Base-by-base conservation (phyloP, 192 early-diverging fungal species). In the Paraglomus occultum region DNA sequence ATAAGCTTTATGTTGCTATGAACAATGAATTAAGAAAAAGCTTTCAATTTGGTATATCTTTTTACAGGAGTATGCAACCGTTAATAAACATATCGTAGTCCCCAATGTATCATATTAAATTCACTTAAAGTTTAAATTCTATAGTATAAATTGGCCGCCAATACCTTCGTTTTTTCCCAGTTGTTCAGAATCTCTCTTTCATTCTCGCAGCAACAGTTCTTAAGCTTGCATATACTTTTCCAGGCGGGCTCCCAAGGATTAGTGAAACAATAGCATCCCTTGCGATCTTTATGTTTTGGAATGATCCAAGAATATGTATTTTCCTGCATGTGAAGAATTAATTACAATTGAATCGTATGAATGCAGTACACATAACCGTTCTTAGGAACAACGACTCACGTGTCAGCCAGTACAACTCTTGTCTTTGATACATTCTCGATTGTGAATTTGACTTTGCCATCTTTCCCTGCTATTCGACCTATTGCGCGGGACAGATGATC, bases 371-470 rank as follows among this genome's bases (percentile, higher is more conserved):
- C 22, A 15, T 49, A 64, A 38, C n/a, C 50, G 40, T 5, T 50
- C 42, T 17, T 51, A 51, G 22, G 1, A 49, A n/a, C 31, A 22
- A 60, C 4, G 9, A 82, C 84, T 63, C 77, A 86, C 84, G 94
- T 91, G 78, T 99, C 97, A 5, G 97, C 97, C 72, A 99, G 82
- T 17, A 97, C 95, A 65, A 99, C 92, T 58, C 97, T 86, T 0
- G 95, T 99, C 74, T 95, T 92, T 52, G 91, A 93, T 8, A 94
- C 88, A 75, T 99, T 99, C 76, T 99, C 97, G 69, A 99, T 99
- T 5, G 97, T 93, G 67, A 89, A 97, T 74, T 95, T 95, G 8
- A 95, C 97, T 75, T 96, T 95, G 52, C 97, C 97, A 67, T 95
- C 92, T 77, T 95, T 94, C 51, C 97, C 97, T 20, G 95, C 95